Percentiles rank a stretch among this genome's conserved stretches.
Evolutionary conservation across 179 eudicot species (phyloP).

Genomic region (Sideroxylon spinosum): DNA sequence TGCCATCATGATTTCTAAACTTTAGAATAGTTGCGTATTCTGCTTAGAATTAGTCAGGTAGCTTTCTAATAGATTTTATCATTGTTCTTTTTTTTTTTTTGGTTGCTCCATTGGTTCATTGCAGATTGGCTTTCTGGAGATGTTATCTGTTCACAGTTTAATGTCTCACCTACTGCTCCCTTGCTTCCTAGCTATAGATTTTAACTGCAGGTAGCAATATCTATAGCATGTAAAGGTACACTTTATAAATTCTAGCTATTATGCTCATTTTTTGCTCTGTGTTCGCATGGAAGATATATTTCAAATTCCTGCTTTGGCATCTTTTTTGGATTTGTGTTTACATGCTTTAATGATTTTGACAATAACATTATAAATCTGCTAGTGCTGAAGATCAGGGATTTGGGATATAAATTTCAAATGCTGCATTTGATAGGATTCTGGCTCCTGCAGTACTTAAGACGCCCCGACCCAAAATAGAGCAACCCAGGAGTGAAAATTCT

Average conservation of each 20-base stretch:
- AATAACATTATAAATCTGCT: not conserved
- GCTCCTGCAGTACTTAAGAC: not conserved
- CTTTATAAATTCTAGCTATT: not conserved
- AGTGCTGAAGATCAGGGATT: not conserved
- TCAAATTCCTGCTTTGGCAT: not conserved
- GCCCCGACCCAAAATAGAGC: too few species aligned
- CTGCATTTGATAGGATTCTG: not conserved
- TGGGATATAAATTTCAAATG: not conserved
- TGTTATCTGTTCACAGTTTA: not conserved
- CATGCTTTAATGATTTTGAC: not conserved
- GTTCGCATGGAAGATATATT: not conserved
- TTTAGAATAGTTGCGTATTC: not conserved
- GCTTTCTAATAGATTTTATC: not conserved
- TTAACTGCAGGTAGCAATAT: not conserved
- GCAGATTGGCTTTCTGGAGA: not conserved
- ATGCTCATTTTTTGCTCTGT: not conserved
- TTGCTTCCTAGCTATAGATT: not conserved
- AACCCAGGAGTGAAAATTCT: not conserved
- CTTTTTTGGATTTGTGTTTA: not conserved
- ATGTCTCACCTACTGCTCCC: not conserved
- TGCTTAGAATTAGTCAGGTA: conserved; percentile 6
- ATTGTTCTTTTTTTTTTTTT: conserved; percentile 1
- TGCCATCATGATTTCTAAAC: not conserved
- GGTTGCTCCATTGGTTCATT: not conserved
- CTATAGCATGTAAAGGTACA: not conserved